phyloP scores from a whole-genome alignment of 805 yeast genomes.

The Lipomyces spencermartinsiae region DNA sequence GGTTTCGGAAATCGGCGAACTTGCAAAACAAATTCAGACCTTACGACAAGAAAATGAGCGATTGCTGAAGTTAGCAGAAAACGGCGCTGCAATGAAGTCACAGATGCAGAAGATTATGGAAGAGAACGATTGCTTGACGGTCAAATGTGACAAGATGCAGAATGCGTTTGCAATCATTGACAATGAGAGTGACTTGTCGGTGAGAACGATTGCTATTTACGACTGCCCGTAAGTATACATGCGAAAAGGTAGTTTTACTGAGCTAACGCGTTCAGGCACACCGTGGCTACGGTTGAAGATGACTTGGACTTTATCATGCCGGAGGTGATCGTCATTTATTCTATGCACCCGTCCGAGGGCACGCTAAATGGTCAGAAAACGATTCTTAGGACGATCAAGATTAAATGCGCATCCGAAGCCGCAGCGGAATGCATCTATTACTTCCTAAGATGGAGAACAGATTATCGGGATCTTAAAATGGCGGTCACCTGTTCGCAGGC shows the following conservation, averaged over 20 bases:
- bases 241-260: neutral
- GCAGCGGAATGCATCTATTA: constrained; percentile 4
- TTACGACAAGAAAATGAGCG: neutral
- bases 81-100: neutral
- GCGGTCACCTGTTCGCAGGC: neutral
- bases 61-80: neutral
- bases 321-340: constrained; percentile 2
- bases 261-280: neutral
- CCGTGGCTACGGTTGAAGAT: neutral
- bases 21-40: neutral
- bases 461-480: neutral
- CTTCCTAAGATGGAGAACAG: constrained; percentile 8
- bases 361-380: neutral
- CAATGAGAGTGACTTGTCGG: constrained; percentile 1
- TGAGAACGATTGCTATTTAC: neutral
- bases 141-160: constrained; percentile 6
- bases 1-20: neutral
- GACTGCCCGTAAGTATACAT: constrained; percentile 3
- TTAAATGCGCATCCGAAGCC: neutral
- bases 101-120: neutral
- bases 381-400: constrained; percentile 2
- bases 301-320: neutral
- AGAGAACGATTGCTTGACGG: neutral
- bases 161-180: constrained; percentile 6
- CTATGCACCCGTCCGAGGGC: neutral